Evolutionary conservation across 805 yeast genomes (phyloP).

Genomic region (Wickerhamomyces chambardii): DNA sequence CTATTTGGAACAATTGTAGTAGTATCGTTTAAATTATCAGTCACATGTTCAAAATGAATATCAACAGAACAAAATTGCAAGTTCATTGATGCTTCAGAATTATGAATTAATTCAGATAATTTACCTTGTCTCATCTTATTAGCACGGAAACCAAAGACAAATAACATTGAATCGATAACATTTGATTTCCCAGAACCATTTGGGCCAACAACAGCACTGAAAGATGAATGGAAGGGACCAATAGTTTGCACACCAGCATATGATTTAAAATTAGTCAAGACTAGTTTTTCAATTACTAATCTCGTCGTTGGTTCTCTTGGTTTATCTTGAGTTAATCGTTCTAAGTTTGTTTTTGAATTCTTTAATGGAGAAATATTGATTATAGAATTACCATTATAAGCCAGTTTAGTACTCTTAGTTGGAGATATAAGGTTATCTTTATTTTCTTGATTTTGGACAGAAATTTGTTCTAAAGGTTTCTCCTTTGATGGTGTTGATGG

Average conservation of each 20-base stretch:
- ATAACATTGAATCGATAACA: conserved; percentile 91
- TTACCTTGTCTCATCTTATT: conserved; percentile 95
- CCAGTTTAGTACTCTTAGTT: conserved; percentile 25
- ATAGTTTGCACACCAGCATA: conserved; percentile 90
- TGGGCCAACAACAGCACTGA: conserved; percentile 97
- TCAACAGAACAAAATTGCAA: conserved; percentile 82
- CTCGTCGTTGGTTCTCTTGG: conserved; percentile 35
- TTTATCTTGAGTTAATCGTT: conserved; percentile 18
- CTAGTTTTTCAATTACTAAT: conserved; percentile 65
- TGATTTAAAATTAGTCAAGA: conserved; percentile 82
- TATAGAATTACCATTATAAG: conserved; percentile 26
- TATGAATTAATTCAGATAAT: conserved; percentile 86
- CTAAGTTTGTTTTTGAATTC: conserved; percentile 20
- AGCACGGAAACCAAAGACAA: conserved; percentile 96
- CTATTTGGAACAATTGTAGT: conserved; percentile 40
- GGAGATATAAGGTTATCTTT: conserved; percentile 13
- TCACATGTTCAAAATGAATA: conserved; percentile 73
- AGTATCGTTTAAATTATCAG: conserved; percentile 43
- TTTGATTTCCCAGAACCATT: conserved; percentile 98
- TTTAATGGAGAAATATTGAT: conserved; percentile 31
- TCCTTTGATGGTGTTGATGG: conserved; percentile 9
- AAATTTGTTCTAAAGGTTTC: background rate
- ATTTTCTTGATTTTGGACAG: background rate
- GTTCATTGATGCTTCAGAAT: conserved; percentile 64
- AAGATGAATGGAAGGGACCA: conserved; percentile 92